Conservation (phyloP, 208 protist genomes). For the Leptomonas seymouri region DNA sequence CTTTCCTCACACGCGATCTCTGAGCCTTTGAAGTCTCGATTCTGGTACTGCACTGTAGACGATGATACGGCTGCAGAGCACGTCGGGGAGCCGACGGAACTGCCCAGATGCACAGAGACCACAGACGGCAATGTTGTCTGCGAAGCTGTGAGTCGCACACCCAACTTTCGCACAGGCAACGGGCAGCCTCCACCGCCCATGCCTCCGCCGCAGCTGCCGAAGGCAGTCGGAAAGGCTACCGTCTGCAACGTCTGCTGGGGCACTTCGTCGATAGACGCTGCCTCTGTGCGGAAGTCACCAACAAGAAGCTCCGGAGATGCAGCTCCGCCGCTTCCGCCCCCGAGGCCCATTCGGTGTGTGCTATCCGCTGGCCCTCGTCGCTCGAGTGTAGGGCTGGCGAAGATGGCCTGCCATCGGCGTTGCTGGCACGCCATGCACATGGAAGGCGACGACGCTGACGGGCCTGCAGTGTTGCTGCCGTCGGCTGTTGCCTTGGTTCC, state of each 20-base stretch:
- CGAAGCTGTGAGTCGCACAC: too few species aligned
- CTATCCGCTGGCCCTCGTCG: background rate
- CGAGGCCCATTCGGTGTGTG: background rate
- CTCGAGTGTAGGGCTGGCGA: background rate
- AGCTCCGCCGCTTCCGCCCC: background rate
- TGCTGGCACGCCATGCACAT: conserved; percentile 18
- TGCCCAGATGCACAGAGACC: background rate
- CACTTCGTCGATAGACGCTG: conserved; percentile 49
- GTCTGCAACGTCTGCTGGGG: conserved; percentile 76
- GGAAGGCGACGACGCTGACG: background rate
- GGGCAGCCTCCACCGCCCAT: conserved; percentile 24
- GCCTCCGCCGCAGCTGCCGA: conserved; percentile 42
- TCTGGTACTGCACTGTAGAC: too few species aligned
- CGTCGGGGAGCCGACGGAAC: background rate
- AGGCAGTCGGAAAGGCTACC: conserved; percentile 65
- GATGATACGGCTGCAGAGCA: too few species aligned
- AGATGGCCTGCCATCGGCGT: conserved; percentile 18
- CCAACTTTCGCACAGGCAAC: conserved; percentile 19
- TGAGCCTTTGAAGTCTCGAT: too few species aligned
- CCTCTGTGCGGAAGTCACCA: conserved; percentile 45
- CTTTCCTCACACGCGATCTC: too few species aligned
- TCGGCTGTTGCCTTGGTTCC: too few species aligned
- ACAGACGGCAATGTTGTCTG: background rate
- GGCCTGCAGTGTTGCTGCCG: conserved; percentile 3
- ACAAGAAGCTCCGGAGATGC: conserved; percentile 2